Percentiles rank a stretch among this genome's conserved stretches.
These are phyloP conservation scores for Mimosa pudica DNA, from an alignment of 306 rosid species.

Conservation along the genomic window DNA sequence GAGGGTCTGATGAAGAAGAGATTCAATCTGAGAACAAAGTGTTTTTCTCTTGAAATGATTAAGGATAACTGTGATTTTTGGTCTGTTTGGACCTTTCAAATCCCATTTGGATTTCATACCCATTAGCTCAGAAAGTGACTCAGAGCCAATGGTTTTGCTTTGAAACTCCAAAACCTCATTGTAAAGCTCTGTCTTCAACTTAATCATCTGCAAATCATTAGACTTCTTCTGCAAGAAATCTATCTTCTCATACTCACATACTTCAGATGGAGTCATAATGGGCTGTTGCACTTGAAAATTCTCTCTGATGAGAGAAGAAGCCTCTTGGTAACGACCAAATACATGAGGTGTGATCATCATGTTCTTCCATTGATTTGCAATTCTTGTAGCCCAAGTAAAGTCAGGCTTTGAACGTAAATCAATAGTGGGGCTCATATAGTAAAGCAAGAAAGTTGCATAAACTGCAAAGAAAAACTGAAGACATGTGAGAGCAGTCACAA, in stretches of 20 bases:
- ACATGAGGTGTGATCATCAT: slow-evolving; percentile 70
- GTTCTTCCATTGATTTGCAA: slow-evolving; percentile 82
- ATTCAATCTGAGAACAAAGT: slow-evolving; percentile 83
- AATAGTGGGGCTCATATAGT: slow-evolving; percentile 83
- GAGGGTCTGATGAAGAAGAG: slow-evolving; percentile 76
- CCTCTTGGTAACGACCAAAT: slow-evolving; percentile 58
- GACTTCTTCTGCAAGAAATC: slow-evolving; percentile 94
- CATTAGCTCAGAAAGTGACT: slow-evolving; percentile 74
- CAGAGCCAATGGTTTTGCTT: slow-evolving; percentile 54
- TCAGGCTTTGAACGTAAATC: slow-evolving; percentile 77
- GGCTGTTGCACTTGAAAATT: slow-evolving; percentile 41
- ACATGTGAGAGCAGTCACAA: slow-evolving; percentile 77
- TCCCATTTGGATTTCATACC: slow-evolving; percentile 88
- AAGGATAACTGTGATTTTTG: slow-evolving; percentile 75
- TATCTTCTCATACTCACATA: slow-evolving; percentile 79
- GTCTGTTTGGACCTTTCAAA: slow-evolving; percentile 49
- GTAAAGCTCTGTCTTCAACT: slow-evolving; percentile 77
- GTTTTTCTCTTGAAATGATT: slow-evolving; percentile 97
- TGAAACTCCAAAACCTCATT: slow-evolving; percentile 68
- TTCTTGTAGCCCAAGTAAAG: slow-evolving; percentile 76
- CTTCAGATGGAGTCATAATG: slow-evolving; percentile 41
- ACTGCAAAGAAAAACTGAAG: slow-evolving; percentile 87
- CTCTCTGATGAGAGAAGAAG: slow-evolving; percentile 53
- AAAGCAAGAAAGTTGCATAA: slow-evolving; percentile 83
- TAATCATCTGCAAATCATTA: slow-evolving; percentile 74